Conservation (phyloP, 805 yeast genomes). For the Yamadazyma nakazawae region DNA sequence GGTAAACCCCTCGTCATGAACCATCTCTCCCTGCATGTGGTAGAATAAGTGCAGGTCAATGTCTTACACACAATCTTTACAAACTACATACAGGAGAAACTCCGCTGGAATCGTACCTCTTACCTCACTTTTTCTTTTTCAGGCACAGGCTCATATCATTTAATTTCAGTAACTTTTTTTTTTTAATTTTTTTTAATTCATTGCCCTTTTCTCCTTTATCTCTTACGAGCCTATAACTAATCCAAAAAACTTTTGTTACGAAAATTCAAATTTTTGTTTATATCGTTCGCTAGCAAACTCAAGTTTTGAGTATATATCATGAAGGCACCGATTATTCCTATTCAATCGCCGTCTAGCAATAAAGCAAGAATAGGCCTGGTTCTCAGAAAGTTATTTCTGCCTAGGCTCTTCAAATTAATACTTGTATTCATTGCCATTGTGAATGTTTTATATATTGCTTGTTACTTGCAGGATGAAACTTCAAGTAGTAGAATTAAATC, state of each 20-base stretch:
- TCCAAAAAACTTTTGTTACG: background rate
- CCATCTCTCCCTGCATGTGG: too few relatives aligned
- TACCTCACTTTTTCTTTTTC: too few relatives aligned
- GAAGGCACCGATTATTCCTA: slow-evolving; percentile 5
- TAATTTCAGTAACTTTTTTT: too few relatives aligned
- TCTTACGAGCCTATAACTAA: background rate
- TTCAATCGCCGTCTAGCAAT: slow-evolving; percentile 3
- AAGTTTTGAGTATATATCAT: background rate
- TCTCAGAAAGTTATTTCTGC: slow-evolving; percentile 12
- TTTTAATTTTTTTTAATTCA: too few relatives aligned
- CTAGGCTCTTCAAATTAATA: slow-evolving; percentile 17
- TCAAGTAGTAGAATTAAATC: slow-evolving; percentile 9
- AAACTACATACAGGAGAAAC: too few relatives aligned
- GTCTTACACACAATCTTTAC: too few relatives aligned
- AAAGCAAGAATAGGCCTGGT: slow-evolving; percentile 6
- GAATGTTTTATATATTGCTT: slow-evolving; percentile 18
- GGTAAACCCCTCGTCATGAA: too few relatives aligned
- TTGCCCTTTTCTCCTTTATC: too few relatives aligned
- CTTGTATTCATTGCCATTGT: slow-evolving; percentile 16
- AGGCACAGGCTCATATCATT: too few relatives aligned
- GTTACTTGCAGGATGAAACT: slow-evolving; percentile 16
- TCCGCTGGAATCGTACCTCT: too few relatives aligned
- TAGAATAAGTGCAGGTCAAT: too few relatives aligned
- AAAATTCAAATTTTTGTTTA: background rate
- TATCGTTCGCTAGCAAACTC: background rate